Evolutionary conservation across 2,329 filamentous ascomycete species (phyloP).

Genomic region (Fusarium fracticaudum): DNA sequence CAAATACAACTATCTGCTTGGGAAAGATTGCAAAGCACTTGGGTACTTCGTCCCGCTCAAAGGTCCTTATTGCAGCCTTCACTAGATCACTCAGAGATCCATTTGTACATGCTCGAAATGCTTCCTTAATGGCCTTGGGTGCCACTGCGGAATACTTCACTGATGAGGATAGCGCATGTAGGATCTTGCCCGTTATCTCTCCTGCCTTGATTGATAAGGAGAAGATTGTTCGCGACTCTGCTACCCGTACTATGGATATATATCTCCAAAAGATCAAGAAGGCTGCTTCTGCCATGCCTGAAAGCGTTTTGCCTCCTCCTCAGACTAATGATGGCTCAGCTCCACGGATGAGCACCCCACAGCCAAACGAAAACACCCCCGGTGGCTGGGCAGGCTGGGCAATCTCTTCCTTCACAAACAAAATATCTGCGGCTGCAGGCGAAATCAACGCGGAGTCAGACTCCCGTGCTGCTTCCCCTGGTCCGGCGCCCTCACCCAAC

Average conservation of each 20-base stretch:
- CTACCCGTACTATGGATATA: constrained; percentile 85
- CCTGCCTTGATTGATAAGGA: constrained; percentile 93
- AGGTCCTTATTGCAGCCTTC: constrained; percentile 94
- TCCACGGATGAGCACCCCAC: constrained; percentile 83
- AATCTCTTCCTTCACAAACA: constrained; percentile 98
- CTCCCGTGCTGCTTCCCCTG: constrained; percentile 53
- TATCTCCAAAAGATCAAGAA: constrained; percentile 88
- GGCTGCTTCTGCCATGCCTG: constrained; percentile 79
- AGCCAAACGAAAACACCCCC: constrained; percentile 62
- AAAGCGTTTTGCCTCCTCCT: constrained; percentile 77
- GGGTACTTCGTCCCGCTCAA: constrained; percentile 79
- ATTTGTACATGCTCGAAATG: constrained; percentile 93
- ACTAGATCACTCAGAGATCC: constrained; percentile 89
- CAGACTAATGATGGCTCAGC: constrained; percentile 61
- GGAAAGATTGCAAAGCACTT: constrained; percentile 95
- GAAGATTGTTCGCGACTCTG: constrained; percentile 92
- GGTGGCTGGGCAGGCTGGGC: constrained; percentile 92
- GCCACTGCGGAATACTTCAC: constrained; percentile 88
- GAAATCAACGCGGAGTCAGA: constrained; percentile 76
- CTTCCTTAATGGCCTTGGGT: constrained; percentile 83
- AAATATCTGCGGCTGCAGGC: constrained; percentile 82
- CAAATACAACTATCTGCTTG: constrained; percentile 96
- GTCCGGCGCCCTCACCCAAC: constrained; percentile 53
- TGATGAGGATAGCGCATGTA: constrained; percentile 87
- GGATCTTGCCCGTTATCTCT: constrained; percentile 85